Conservation (phyloP, 177 flowering plant genomes). For the Vitis hybrid region DNA sequence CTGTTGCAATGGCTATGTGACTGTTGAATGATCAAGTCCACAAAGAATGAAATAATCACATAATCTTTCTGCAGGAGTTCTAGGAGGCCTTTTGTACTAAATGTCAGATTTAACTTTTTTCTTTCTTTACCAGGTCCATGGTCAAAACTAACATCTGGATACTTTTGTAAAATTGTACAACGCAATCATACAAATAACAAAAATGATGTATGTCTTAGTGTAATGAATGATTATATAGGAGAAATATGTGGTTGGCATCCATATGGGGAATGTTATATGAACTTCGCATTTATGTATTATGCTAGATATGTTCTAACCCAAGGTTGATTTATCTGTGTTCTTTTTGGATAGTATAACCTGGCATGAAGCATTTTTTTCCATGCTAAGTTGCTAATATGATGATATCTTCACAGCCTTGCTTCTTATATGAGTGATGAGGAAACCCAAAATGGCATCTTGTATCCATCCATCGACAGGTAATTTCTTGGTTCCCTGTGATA, state of each 20-base stretch:
- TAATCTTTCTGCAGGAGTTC: neutral
- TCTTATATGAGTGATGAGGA: conserved; percentile 92
- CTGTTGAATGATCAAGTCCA: neutral
- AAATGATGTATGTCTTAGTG: too few relatives aligned
- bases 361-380: neutral
- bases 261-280: too few relatives aligned
- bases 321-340: neutral
- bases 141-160: too few relatives aligned
- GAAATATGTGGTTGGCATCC: too few relatives aligned
- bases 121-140: too few relatives aligned
- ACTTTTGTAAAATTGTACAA: too few relatives aligned
- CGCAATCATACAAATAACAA: too few relatives aligned
- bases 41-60: neutral
- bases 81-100: neutral
- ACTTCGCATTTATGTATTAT: too few relatives aligned
- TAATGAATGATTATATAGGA: too few relatives aligned
- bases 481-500: neutral
- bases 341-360: neutral
- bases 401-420: conserved; percentile 75
- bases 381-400: conserved; percentile 10
- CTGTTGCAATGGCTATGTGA: neutral
- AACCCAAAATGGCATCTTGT: conserved; percentile 70
- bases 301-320: too few relatives aligned
- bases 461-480: conserved; percentile 82
- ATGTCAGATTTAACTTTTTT: neutral